Percentiles rank a stretch among this genome's conserved stretches.
phyloP scores from a whole-genome alignment of 2,329 filamentous ascomycete genomes.

The Colletotrichum shisoi region DNA sequence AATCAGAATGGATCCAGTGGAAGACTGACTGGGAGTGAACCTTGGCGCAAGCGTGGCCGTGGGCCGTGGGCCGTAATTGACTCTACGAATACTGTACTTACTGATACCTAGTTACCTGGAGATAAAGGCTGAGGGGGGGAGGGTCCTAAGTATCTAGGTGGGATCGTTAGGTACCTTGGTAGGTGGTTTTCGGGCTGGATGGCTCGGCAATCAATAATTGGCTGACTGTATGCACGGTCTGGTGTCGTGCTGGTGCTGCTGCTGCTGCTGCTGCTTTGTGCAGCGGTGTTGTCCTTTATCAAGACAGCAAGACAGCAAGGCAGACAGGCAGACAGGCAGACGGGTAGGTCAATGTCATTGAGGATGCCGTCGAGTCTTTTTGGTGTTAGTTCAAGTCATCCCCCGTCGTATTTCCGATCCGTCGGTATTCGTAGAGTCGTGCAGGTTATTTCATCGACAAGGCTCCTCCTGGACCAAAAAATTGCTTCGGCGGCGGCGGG shows the following conservation, averaged over 20 bases:
- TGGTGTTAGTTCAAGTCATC: conserved; percentile 1
- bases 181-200: conserved; percentile 5
- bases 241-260: background rate
- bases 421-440: conserved; percentile 30
- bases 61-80: conserved; percentile 14
- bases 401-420: conserved; percentile 17
- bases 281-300: background rate
- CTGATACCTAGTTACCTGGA: too few relatives aligned
- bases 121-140: too few relatives aligned
- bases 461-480: conserved; percentile 14
- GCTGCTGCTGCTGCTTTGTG: conserved; percentile 6
- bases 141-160: too few relatives aligned
- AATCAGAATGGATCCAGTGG: conserved; percentile 6
- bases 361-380: background rate
- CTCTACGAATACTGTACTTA: background rate
- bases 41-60: conserved; percentile 22
- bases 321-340: background rate
- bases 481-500: conserved; percentile 14
- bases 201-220: conserved; percentile 32
- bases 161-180: too few relatives aligned
- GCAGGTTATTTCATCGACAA: conserved; percentile 22
- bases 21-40: conserved; percentile 1
- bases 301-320: conserved; percentile 4
- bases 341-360: background rate
- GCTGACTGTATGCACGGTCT: conserved; percentile 1